These are phyloP conservation scores for Phaeosphaeriaceae sp. DNA, from an alignment of 2,329 filamentous ascomycete genomes.

Conservation along the genomic window DNA sequence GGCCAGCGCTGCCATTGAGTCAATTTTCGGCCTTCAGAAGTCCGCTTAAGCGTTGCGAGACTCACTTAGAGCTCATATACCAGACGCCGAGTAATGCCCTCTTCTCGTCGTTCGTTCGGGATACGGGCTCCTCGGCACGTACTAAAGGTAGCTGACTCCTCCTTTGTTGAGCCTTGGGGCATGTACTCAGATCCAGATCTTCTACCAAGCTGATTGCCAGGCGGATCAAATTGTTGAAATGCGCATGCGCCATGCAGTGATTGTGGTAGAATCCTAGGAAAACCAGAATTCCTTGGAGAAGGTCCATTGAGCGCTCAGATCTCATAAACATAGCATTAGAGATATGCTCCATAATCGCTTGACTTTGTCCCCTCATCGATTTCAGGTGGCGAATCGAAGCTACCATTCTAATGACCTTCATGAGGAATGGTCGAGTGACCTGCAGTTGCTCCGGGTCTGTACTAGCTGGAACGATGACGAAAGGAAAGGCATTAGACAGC, in stretches of 20 bases:
- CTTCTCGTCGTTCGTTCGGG: constrained; percentile 1
- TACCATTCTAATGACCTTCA: too few relatives aligned
- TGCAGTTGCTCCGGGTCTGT: not conserved
- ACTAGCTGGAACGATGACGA: not conserved
- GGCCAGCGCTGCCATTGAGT: not conserved
- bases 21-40: too few relatives aligned
- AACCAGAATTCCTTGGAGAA: not conserved
- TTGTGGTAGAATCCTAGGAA: constrained; percentile 1
- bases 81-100: constrained; percentile 1
- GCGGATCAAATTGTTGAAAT: not conserved
- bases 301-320: constrained; percentile 1
- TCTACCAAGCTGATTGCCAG: constrained; percentile 1
- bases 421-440: too few relatives aligned
- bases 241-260: constrained; percentile 1
- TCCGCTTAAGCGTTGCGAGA: not conserved
- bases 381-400: too few relatives aligned
- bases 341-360: not conserved
- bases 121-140: constrained; percentile 1
- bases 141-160: not conserved
- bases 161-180: not conserved
- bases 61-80: not conserved
- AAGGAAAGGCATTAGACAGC: not conserved
- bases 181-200: not conserved
- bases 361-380: not conserved
- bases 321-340: constrained; percentile 1